Conservation (phyloP, 352 stramenopile species). For the Phytophthora tentaculata region DNA sequence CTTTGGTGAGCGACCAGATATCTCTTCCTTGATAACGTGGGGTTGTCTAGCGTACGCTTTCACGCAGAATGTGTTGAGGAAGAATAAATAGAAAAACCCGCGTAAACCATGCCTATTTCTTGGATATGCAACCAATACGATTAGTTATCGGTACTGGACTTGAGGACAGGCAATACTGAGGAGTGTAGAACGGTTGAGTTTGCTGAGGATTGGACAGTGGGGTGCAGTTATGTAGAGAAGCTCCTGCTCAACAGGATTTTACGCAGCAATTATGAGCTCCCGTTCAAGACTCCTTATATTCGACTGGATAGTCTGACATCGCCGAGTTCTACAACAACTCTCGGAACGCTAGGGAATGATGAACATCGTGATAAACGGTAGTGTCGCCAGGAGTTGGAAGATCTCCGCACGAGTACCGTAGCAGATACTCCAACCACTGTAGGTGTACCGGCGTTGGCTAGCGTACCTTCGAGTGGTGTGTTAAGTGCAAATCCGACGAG, state of each 20-base stretch:
- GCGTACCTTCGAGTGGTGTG: not conserved
- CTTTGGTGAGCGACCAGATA: slow-evolving; percentile 8
- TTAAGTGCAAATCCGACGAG: slow-evolving; percentile 17
- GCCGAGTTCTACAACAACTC: not conserved
- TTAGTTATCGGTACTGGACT: slow-evolving; percentile 9
- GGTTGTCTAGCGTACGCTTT: slow-evolving; percentile 9
- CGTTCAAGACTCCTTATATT: slow-evolving; percentile 15
- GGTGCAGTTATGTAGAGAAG: slow-evolving; percentile 7
- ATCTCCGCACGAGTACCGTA: not conserved
- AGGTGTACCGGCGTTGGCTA: slow-evolving; percentile 3
- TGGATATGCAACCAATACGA: slow-evolving; percentile 6
- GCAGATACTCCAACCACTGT: slow-evolving; percentile 10
- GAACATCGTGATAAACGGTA: slow-evolving; percentile 11
- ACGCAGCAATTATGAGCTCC: slow-evolving; percentile 10
- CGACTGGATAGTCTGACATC: not conserved
- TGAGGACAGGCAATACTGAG: slow-evolving; percentile 3
- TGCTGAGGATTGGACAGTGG: slow-evolving; percentile 18
- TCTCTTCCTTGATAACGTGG: slow-evolving; percentile 1
- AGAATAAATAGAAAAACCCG: slow-evolving; percentile 16
- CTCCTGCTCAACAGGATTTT: slow-evolving; percentile 21
- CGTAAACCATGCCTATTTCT: slow-evolving; percentile 5
- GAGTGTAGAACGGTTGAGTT: slow-evolving; percentile 11
- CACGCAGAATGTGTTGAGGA: slow-evolving; percentile 11
- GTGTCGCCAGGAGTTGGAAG: not conserved
- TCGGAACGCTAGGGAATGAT: not conserved